A percentile compares a stretch with the other conserved stretches of the same genome.
Conservation (phyloP, 345 rosid genomes). For the Citrus medica region DNA sequence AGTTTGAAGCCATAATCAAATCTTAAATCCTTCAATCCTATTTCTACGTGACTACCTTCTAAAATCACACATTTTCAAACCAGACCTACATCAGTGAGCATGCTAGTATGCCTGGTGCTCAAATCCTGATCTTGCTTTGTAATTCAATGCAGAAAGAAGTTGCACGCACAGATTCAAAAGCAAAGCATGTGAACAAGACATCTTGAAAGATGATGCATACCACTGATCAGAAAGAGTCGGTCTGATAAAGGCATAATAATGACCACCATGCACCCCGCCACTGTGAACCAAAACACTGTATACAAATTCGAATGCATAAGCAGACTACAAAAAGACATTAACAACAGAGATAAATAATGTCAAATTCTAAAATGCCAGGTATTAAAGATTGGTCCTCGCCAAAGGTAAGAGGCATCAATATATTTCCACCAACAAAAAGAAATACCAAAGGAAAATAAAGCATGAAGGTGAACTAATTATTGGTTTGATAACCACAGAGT, state of each 20-base stretch:
- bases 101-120: neutral
- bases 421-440: neutral
- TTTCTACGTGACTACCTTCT: neutral
- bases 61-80: neutral
- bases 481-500: neutral
- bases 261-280: constrained; percentile 98
- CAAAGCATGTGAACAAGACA: neutral
- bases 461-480: neutral
- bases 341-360: neutral
- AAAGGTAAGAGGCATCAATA: neutral
- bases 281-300: constrained; percentile 96
- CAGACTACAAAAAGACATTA: neutral
- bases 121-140: neutral
- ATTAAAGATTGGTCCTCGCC: neutral
- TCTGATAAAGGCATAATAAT: constrained; percentile 96
- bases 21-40: neutral
- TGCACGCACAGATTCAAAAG: neutral
- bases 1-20: neutral
- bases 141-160: neutral
- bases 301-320: constrained; percentile 24
- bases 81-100: neutral
- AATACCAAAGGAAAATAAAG: neutral
- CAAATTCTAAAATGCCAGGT: neutral
- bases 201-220: constrained; percentile 33
- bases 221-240: constrained; percentile 94